Conservation (phyloP, 2,329 filamentous ascomycete genomes). For the Exophiala sideris region DNA sequence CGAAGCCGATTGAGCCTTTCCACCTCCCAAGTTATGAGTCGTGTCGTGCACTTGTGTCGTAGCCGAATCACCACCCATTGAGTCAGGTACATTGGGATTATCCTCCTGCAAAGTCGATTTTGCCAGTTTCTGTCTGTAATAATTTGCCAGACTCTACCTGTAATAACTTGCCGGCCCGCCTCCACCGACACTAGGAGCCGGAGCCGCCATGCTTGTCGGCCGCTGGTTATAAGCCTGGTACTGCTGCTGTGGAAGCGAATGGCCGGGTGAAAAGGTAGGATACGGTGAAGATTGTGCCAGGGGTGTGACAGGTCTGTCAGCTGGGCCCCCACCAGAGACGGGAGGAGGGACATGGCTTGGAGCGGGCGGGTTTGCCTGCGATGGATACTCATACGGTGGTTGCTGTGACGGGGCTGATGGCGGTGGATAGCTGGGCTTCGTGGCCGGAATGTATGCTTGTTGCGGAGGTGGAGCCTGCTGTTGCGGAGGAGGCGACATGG, state of each 20-base stretch:
- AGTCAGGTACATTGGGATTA: no score
- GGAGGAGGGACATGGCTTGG: conserved; percentile 23
- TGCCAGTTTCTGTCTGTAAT: conserved; percentile 12
- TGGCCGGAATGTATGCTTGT: conserved; percentile 46
- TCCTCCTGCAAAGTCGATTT: no score
- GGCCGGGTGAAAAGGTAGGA: conserved; percentile 15
- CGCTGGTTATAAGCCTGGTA: conserved; percentile 27
- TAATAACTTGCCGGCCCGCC: conserved; percentile 14
- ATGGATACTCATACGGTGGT: conserved; percentile 21
- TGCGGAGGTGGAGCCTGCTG: neutral
- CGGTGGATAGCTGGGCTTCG: conserved; percentile 58
- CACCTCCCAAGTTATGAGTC: no score
- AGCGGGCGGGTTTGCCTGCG: conserved; percentile 13
- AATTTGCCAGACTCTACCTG: conserved; percentile 11
- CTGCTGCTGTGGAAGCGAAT: conserved; percentile 14
- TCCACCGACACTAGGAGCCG: conserved; percentile 6
- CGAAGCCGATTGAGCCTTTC: no score
- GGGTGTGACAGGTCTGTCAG: conserved; percentile 12
- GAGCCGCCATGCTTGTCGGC: conserved; percentile 14
- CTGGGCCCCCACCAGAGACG: conserved; percentile 7
- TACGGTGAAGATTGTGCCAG: conserved; percentile 15
- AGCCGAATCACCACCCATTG: no score
- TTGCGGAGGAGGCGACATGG: conserved; percentile 3
- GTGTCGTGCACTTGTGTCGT: no score
- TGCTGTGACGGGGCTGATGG: conserved; percentile 13